A percentile compares a stretch with the other conserved stretches of the same genome.
phyloP scores from a whole-genome alignment of 257 asterid genomes.

The Solanum medicagineum region DNA sequence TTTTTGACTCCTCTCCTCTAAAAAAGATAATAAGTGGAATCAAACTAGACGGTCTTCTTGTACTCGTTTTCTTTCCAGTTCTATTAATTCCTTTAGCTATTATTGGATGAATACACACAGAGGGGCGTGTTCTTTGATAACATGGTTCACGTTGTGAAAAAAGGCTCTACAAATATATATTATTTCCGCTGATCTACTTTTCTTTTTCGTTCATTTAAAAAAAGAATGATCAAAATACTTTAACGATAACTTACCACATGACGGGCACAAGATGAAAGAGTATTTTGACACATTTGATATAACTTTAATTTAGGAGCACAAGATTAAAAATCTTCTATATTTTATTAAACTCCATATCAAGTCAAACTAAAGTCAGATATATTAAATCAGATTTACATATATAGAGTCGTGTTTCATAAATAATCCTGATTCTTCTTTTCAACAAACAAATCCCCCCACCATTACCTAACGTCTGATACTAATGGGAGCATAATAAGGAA shows the following conservation, averaged over 20 bases:
- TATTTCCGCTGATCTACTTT: too few species aligned
- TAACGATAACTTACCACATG: too few species aligned
- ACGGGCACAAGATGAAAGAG: fast-evolving
- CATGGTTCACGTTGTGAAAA: not conserved
- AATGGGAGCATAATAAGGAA: not conserved
- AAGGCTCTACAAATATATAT: not conserved
- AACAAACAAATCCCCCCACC: not conserved
- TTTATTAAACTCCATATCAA: too few species aligned
- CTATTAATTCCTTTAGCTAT: not conserved
- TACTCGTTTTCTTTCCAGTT: not conserved
- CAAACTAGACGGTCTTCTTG: not conserved
- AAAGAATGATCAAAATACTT: too few species aligned
- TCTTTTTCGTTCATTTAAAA: too few species aligned
- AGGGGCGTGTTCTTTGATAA: not conserved
- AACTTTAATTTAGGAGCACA: too few species aligned
- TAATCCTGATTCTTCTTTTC: not conserved
- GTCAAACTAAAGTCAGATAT: not conserved
- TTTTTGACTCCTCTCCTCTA: too few species aligned
- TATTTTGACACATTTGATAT: too few species aligned
- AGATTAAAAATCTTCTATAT: too few species aligned
- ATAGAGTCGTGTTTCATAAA: not conserved
- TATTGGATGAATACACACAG: not conserved
- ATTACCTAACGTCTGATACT: not conserved
- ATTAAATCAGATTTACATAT: not conserved
- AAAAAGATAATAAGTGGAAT: not conserved